These are phyloP conservation scores for Colletotrichum somersetense DNA, from an alignment of 2,329 filamentous ascomycete genomes.

Conservation along the genomic window DNA sequence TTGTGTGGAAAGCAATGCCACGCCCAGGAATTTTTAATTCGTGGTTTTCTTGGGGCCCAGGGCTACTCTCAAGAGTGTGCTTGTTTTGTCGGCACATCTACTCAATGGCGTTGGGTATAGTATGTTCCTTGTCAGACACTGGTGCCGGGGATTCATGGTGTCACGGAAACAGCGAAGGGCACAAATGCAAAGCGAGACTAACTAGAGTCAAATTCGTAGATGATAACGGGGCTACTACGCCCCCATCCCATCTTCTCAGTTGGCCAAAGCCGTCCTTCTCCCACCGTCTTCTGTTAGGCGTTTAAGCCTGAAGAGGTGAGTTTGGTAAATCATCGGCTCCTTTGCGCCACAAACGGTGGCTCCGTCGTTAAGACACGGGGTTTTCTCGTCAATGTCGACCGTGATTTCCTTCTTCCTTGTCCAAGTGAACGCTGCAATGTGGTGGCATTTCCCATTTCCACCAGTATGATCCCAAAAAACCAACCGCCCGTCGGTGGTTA, in stretches of 20 bases:
- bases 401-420: constrained; percentile 28
- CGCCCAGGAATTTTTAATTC: no score
- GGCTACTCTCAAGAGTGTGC: no score
- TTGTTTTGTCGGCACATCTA: background rate
- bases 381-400: constrained; percentile 38
- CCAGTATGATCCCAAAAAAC: constrained; percentile 26
- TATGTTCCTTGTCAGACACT: background rate
- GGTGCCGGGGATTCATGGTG: background rate
- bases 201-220: constrained; percentile 35
- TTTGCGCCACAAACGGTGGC: constrained; percentile 18
- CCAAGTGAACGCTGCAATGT: constrained; percentile 33
- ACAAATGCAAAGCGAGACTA: constrained; percentile 4
- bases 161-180: background rate
- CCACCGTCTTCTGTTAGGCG: constrained; percentile 12
- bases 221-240: constrained; percentile 27
- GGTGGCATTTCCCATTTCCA: constrained; percentile 27
- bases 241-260: constrained; percentile 15
- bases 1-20: background rate
- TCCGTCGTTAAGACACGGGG: constrained; percentile 23
- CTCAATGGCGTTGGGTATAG: background rate
- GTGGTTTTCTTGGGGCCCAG: background rate
- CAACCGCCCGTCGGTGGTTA: constrained; percentile 35
- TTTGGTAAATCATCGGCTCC: constrained; percentile 27
- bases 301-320: constrained; percentile 20
- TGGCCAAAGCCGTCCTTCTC: constrained; percentile 1